A percentile compares a stretch with the other conserved stretches of the same genome.
Evolutionary conservation across 495 filamentous ascomycete species (phyloP).

Genomic region (Pseudoneurospora amorphoporcata): DNA sequence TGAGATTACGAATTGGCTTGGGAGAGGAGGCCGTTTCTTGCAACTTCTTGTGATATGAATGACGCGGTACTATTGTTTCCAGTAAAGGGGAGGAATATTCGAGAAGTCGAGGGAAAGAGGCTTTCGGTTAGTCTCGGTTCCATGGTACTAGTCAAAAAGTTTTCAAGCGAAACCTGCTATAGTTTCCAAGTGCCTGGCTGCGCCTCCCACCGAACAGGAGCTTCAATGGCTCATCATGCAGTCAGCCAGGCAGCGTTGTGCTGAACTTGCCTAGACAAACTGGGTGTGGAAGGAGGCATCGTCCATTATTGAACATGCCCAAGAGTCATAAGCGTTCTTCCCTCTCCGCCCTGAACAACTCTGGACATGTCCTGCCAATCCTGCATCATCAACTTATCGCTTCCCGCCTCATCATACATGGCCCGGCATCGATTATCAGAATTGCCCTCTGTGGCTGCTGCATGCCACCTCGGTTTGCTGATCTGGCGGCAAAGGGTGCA

Average conservation of each 20-base stretch:
- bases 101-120: neutral
- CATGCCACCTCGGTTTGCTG: neutral
- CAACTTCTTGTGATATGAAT: too few species aligned
- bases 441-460: neutral
- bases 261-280: neutral
- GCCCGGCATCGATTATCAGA: neutral
- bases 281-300: too few species aligned
- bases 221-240: neutral
- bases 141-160: neutral
- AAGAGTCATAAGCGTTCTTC: neutral
- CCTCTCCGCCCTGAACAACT: too few species aligned
- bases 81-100: too few species aligned
- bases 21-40: too few species aligned
- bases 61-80: too few species aligned
- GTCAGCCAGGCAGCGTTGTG: neutral
- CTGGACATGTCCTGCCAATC: too few species aligned
- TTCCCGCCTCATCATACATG: neutral
- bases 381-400: neutral
- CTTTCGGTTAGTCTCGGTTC: neutral
- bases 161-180: neutral
- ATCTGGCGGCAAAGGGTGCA: neutral
- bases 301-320: too few species aligned
- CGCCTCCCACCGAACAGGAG: neutral
- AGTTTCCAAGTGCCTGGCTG: neutral
- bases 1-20: slow-evolving; percentile 22